Evolutionary conservation across 2,329 filamentous ascomycete species (phyloP), one percentile per base, ranked within the genome.

Genomic region (Raffaelea ambrosiae): DNA sequence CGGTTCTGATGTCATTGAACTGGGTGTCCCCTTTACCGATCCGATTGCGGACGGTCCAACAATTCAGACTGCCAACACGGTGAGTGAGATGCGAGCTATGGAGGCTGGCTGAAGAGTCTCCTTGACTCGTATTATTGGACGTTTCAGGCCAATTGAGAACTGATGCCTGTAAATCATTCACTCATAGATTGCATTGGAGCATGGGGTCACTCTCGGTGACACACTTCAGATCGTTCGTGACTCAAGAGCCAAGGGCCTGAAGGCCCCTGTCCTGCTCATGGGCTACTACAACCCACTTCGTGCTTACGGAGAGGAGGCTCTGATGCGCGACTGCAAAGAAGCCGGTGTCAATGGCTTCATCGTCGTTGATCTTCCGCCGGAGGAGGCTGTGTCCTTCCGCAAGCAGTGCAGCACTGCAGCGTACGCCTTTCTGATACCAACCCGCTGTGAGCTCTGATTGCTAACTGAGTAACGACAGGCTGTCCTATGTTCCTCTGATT

Each of bases 221-320:
- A 86, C 87, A 16, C 76, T 98, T 38, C 76, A 86, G 59, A 91
- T 95, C 75, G 84, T 96, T 52, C 83, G 84, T 58, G 79, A 86
- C 53, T 88, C 91, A 42, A 78, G 93, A 59, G 75, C 77, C 57
- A 77, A 76, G 53, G 93, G 93, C 39, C 73, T 97, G 48, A 83
- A 77, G 59, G 81, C 84, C 1, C 93, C 93, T 1, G 79, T 98
- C 39, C 70, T 98, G 61, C 78, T 98, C 55, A 98, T 98, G 93
- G 93, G 93, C 59, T 98, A 98, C 77, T 98, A 95, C 71, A 98
- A 98, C 72, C 93, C 93, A 1, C 75, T 97, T 52, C 73, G 97
- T 52, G 88, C 85, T 60, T 98, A 97, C 63, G 93, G 93, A 47
- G 93, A 98, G 70, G 89, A 95, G 69, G 79, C 77, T 51, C 81